Evolutionary conservation across 2,329 filamentous ascomycete species (phyloP), one percentile per base, ranked within the genome.

Genomic region (Chaetomium strumarium): DNA sequence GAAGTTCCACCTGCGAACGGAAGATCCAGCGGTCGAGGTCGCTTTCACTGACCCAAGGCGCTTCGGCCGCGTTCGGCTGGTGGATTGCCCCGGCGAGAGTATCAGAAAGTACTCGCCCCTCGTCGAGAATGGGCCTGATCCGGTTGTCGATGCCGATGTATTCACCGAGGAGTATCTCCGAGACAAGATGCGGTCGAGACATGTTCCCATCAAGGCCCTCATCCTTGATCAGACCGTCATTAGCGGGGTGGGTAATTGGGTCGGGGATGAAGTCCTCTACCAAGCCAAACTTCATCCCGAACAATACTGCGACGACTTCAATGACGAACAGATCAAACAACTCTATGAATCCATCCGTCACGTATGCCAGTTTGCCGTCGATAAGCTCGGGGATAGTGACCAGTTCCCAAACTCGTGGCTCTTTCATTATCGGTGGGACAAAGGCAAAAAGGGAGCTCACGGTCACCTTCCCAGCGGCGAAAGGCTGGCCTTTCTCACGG

Each of bases 201-300:
- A 82, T 62, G 88, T 96, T 0, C 91, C 92, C 0, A 80, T 97
- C 58, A 97, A 97, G 67, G 88, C 90, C 0, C 75, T 96, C 17
- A 73, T 99, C 12, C 76, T 97, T 3, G 89, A 97, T 65, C 93
- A 99, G 69, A 78, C 83, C 16, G 87, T 87, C 66, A 87, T 97
- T 56, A 93, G 88, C 63, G 93, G 93, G 8, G 88, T 99, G 57
- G 93, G 93, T 0, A 97, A 97, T 66, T 99, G 92, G 92, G 92
- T 99, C 49, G 90, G 86, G 1, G 93, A 99, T 65, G 93, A 99
- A 68, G 85, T 96, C 7, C 74, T 99, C 47, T 99, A 91, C 64
- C 85, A 97, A 61, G 87, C 93, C 5, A 83, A 80, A 46, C 78
- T 97, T 14, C 92, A 99, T 60, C 93, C 93, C 0, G 92, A 96